Conservation (phyloP, 768 basidiomycete species). For the Collybia mongolica region DNA sequence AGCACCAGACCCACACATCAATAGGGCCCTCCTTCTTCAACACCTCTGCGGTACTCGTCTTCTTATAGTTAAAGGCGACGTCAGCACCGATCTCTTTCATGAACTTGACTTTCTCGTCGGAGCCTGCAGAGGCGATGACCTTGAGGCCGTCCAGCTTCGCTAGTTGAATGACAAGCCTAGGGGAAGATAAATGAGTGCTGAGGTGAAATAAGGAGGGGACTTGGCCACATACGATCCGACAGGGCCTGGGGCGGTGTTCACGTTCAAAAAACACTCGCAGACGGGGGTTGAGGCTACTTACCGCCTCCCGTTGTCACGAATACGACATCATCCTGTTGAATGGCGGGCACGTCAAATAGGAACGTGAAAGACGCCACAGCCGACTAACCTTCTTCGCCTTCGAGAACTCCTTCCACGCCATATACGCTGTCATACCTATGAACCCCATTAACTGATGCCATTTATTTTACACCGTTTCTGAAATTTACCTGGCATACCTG, state of each 20-base stretch:
- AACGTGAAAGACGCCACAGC: not conserved
- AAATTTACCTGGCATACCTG: conserved; percentile 51
- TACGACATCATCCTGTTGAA: conserved; percentile 33
- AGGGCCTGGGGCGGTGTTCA: conserved; percentile 24
- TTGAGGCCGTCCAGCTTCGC: conserved; percentile 37
- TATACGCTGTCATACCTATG: conserved; percentile 36
- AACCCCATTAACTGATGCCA: not conserved
- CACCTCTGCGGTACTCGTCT: conserved; percentile 19
- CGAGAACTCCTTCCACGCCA: conserved; percentile 40
- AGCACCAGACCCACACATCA: conserved; percentile 30
- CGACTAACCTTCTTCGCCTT: conserved; percentile 32
- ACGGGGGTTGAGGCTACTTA: not conserved
- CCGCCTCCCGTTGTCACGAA: conserved; percentile 43
- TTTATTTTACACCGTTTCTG: no score
- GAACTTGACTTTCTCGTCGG: conserved; percentile 38
- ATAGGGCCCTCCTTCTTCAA: conserved; percentile 34
- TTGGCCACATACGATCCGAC: conserved; percentile 55
- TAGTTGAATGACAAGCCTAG: conserved; percentile 1
- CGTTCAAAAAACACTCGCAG: not conserved
- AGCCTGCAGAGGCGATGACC: conserved; percentile 40
- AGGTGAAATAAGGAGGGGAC: not conserved
- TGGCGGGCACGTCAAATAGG: not conserved
- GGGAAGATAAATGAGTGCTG: not conserved
- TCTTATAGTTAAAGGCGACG: conserved; percentile 31
- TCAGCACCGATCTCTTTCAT: conserved; percentile 32